A percentile compares a stretch with the other conserved stretches of the same genome.
These are phyloP conservation scores for Plasmopara muralis DNA, from an alignment of 352 stramenopile species.

Conservation along the genomic window DNA sequence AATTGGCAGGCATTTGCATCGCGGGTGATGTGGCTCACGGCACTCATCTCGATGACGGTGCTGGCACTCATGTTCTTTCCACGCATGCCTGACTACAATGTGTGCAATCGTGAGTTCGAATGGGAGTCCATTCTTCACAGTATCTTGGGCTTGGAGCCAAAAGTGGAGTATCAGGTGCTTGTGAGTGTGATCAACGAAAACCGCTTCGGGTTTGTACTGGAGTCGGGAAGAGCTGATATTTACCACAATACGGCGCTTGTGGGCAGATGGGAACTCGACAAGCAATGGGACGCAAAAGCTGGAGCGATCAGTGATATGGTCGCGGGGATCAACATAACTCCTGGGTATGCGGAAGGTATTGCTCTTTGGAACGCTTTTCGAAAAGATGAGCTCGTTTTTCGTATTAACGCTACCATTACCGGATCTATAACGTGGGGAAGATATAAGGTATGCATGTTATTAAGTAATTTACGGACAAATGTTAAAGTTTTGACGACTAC, in stretches of 20 bases:
- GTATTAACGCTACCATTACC: slow-evolving; percentile 72
- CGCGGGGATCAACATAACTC: slow-evolving; percentile 61
- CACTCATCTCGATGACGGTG: slow-evolving; percentile 53
- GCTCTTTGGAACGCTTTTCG: slow-evolving; percentile 66
- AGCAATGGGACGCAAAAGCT: slow-evolving; percentile 55
- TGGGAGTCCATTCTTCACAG: slow-evolving; percentile 84
- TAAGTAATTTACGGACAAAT: too few species aligned
- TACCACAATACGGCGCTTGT: slow-evolving; percentile 72
- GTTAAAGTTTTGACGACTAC: neutral
- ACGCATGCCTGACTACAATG: slow-evolving; percentile 82
- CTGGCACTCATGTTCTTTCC: slow-evolving; percentile 84
- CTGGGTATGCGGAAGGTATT: slow-evolving; percentile 55
- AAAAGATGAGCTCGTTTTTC: slow-evolving; percentile 69
- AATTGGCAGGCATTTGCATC: slow-evolving; percentile 45
- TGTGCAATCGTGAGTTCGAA: slow-evolving; percentile 86
- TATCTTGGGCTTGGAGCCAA: slow-evolving; percentile 59
- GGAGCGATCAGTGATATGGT: slow-evolving; percentile 77
- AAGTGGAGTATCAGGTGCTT: slow-evolving; percentile 81
- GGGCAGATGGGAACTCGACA: slow-evolving; percentile 62
- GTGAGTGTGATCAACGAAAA: slow-evolving; percentile 87
- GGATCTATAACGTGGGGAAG: slow-evolving; percentile 77
- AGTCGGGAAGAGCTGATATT: slow-evolving; percentile 69
- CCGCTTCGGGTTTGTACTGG: slow-evolving; percentile 76
- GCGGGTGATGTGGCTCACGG: slow-evolving; percentile 46
- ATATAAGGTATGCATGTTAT: slow-evolving; percentile 47